Percentiles rank a stretch among this genome's conserved stretches.
Evolutionary conservation across 768 basidiomycete genomes (phyloP).

Genomic region (Pholiota molesta): DNA sequence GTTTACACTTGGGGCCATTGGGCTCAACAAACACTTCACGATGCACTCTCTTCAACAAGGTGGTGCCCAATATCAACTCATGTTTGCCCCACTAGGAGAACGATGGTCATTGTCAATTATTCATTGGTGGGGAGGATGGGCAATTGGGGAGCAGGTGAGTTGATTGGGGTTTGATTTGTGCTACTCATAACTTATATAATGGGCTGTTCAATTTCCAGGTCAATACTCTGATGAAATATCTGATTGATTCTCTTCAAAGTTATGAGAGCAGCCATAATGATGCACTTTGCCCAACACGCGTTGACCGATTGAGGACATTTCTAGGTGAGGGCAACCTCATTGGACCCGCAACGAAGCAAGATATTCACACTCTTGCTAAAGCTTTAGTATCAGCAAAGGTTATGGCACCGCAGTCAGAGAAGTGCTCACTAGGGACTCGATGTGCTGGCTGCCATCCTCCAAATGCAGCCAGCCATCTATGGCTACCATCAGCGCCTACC

Average conservation of each 20-base stretch:
- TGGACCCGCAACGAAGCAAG: no score
- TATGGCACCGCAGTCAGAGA: no score
- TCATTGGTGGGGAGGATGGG: slow-evolving; percentile 38
- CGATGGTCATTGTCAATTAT: slow-evolving; percentile 30
- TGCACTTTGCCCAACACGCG: not conserved
- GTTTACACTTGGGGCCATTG: not conserved
- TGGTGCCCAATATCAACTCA: slow-evolving; percentile 36
- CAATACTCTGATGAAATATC: not conserved
- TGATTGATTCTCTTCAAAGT: not conserved
- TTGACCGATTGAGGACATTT: no score
- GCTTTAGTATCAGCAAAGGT: no score
- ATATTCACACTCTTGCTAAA: no score
- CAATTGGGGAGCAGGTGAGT: slow-evolving; percentile 7
- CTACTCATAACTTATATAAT: not conserved
- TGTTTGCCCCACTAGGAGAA: slow-evolving; percentile 29
- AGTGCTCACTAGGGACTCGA: no score
- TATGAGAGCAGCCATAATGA: not conserved
- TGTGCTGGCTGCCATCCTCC: no score
- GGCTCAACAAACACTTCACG: slow-evolving; percentile 9
- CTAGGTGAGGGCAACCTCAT: no score
- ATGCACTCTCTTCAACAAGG: slow-evolving; percentile 34
- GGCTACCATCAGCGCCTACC: no score
- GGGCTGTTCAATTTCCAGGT: not conserved
- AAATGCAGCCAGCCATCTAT: no score
- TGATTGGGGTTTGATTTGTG: no score